Percentiles rank a stretch among this genome's conserved stretches.
These are phyloP conservation scores for Ustilago shanxiensis DNA, from an alignment of 1,284 basidiomycete genomes.

Conservation along the genomic window DNA sequence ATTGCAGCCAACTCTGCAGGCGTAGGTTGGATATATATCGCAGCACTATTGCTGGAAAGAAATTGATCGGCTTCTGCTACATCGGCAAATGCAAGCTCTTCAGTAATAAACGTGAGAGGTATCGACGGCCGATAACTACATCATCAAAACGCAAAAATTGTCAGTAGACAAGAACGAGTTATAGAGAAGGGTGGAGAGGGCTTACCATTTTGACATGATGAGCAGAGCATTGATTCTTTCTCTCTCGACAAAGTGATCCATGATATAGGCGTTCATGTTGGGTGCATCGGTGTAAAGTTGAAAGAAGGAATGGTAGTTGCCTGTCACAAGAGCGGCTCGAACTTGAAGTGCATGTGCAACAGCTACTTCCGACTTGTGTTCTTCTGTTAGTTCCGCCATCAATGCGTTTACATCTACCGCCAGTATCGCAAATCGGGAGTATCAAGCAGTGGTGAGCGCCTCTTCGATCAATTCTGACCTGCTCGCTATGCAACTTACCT, in stretches of 20 bases:
- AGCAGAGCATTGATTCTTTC: conserved; percentile 89
- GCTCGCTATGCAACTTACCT: too few species aligned
- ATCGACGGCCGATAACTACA: conserved; percentile 71
- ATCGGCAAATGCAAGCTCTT: conserved; percentile 86
- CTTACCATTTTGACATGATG: conserved; percentile 77
- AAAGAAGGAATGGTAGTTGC: conserved; percentile 95
- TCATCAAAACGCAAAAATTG: background rate
- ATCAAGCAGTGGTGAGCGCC: too few species aligned
- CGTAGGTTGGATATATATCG: conserved; percentile 75
- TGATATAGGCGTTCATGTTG: conserved; percentile 98
- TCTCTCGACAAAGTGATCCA: conserved; percentile 97
- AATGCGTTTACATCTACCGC: conserved; percentile 86
- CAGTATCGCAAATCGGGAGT: too few species aligned
- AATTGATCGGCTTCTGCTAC: conserved; percentile 79
- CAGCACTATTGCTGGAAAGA: conserved; percentile 79
- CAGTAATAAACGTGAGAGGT: conserved; percentile 81
- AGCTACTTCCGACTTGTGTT: conserved; percentile 83
- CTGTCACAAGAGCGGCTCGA: conserved; percentile 86
- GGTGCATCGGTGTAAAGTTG: conserved; percentile 85
- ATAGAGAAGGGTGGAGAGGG: conserved; percentile 9
- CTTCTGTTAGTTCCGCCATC: conserved; percentile 92
- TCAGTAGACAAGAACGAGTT: background rate
- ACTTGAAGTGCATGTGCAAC: conserved; percentile 91
- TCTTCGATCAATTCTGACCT: too few species aligned
- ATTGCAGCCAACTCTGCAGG: conserved; percentile 50